These are phyloP conservation scores for Pisolithus marmoratus DNA, from an alignment of 768 basidiomycete genomes.

Conservation along the genomic window DNA sequence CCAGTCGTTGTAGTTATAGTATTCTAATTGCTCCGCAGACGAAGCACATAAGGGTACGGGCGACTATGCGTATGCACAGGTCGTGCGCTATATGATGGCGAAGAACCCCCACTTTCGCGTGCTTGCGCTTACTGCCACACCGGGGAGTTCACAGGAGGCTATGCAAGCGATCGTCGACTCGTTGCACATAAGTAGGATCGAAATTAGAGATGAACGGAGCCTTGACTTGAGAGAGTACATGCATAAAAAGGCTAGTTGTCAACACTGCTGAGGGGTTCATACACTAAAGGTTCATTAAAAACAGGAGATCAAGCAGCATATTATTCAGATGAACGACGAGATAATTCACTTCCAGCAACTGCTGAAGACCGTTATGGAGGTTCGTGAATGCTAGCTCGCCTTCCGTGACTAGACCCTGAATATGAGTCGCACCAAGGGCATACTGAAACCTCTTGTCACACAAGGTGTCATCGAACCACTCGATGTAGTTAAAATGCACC, in stretches of 20 bases:
- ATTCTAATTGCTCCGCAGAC: constrained; percentile 42
- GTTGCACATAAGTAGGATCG: constrained; percentile 91
- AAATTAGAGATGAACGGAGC: constrained; percentile 88
- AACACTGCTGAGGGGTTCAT: background rate
- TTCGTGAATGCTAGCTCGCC: constrained; percentile 27
- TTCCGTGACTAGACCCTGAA: background rate
- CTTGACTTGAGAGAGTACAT: constrained; percentile 83
- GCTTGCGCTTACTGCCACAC: constrained; percentile 92
- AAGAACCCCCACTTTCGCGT: constrained; percentile 93
- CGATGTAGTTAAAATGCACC: constrained; percentile 62
- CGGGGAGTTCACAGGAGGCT: constrained; percentile 79
- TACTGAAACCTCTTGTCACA: constrained; percentile 29
- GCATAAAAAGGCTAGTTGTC: constrained; percentile 66
- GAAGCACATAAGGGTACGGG: constrained; percentile 95
- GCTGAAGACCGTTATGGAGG: constrained; percentile 70
- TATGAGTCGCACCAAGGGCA: constrained; percentile 19
- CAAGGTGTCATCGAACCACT: constrained; percentile 42
- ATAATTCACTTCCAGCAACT: constrained; percentile 62
- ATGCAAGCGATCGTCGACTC: constrained; percentile 89
- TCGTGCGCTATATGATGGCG: constrained; percentile 85
- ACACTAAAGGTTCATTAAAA: constrained; percentile 1
- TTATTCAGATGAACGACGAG: constrained; percentile 67
- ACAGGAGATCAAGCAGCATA: constrained; percentile 71
- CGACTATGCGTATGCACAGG: constrained; percentile 87
- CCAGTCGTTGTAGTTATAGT: background rate